These are phyloP conservation scores for Sordariomycetes sp. DNA, from an alignment of 2,329 filamentous ascomycete genomes.

Conservation along the genomic window DNA sequence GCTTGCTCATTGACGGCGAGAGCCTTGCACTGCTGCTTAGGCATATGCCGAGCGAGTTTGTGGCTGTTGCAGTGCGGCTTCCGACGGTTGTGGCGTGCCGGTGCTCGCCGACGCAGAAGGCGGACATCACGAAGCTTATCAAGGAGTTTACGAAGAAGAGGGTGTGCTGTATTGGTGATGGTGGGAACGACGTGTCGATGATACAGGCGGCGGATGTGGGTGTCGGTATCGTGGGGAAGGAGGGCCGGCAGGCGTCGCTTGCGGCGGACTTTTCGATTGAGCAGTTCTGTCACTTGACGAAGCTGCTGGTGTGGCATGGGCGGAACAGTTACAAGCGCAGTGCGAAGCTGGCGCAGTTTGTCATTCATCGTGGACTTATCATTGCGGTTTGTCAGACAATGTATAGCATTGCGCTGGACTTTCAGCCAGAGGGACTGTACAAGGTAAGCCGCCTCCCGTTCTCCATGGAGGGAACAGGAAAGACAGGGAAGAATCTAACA, in stretches of 20 bases:
- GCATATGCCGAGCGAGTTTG: slow-evolving; percentile 74
- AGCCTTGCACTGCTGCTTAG: slow-evolving; percentile 72
- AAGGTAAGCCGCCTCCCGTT: slow-evolving; percentile 30
- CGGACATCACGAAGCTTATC: slow-evolving; percentile 83
- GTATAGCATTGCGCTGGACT: slow-evolving; percentile 85
- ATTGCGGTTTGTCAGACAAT: slow-evolving; percentile 95
- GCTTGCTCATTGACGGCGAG: slow-evolving; percentile 89
- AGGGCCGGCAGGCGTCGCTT: slow-evolving; percentile 85
- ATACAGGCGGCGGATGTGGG: slow-evolving; percentile 97
- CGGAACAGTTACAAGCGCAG: slow-evolving; percentile 94
- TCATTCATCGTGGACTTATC: slow-evolving; percentile 93
- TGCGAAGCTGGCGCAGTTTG: slow-evolving; percentile 92
- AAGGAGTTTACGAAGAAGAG: slow-evolving; percentile 86
- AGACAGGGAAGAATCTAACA: not conserved
- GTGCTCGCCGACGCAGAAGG: slow-evolving; percentile 94
- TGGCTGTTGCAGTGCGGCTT: slow-evolving; percentile 73
- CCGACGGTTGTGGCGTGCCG: slow-evolving; percentile 92
- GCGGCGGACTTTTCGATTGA: slow-evolving; percentile 95
- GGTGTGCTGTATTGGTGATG: slow-evolving; percentile 94
- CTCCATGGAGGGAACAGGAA: not conserved
- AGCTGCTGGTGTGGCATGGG: slow-evolving; percentile 97
- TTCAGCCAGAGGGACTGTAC: slow-evolving; percentile 90
- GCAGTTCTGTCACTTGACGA: slow-evolving; percentile 89
- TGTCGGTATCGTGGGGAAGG: slow-evolving; percentile 95
- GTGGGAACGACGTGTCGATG: slow-evolving; percentile 98